Evolutionary conservation across 2,329 filamentous ascomycete species (phyloP).

Genomic region (Fusarium tuaranense): DNA sequence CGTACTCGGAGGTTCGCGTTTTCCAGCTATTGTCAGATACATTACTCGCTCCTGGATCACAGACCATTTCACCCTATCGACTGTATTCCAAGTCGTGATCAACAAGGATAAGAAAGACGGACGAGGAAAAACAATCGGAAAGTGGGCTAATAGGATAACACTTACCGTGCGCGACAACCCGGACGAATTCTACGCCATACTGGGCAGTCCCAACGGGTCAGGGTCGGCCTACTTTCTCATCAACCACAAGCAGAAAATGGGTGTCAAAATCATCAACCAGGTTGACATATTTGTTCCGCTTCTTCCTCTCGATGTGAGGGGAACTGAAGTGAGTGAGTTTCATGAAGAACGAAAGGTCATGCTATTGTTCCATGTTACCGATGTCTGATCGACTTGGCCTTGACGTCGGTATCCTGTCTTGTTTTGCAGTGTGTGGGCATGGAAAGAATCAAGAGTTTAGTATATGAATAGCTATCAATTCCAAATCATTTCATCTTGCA

Average conservation of each 20-base stretch:
- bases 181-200: slow-evolving; percentile 7
- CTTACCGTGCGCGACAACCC: not conserved
- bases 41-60: slow-evolving; percentile 9
- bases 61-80: not conserved
- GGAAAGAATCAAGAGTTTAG: no score
- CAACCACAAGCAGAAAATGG: slow-evolving; percentile 15
- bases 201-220: slow-evolving; percentile 19
- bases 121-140: slow-evolving; percentile 3
- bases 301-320: not conserved
- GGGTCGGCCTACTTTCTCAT: slow-evolving; percentile 8
- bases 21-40: slow-evolving; percentile 5
- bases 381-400: not conserved
- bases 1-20: not conserved
- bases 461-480: no score
- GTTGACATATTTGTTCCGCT: slow-evolving; percentile 20
- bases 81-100: slow-evolving; percentile 8
- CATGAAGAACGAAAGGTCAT: slow-evolving; percentile 1
- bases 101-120: not conserved
- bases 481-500: no score
- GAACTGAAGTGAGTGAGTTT: not conserved
- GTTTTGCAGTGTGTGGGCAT: no score
- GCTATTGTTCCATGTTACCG: slow-evolving; percentile 14
- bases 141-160: slow-evolving; percentile 8
- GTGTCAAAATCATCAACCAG: slow-evolving; percentile 11
- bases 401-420: not conserved